Percentiles rank a stretch among this genome's conserved stretches.
Conservation (phyloP, 176 grass and related monocot species). For the Elymus sibiricus region DNA sequence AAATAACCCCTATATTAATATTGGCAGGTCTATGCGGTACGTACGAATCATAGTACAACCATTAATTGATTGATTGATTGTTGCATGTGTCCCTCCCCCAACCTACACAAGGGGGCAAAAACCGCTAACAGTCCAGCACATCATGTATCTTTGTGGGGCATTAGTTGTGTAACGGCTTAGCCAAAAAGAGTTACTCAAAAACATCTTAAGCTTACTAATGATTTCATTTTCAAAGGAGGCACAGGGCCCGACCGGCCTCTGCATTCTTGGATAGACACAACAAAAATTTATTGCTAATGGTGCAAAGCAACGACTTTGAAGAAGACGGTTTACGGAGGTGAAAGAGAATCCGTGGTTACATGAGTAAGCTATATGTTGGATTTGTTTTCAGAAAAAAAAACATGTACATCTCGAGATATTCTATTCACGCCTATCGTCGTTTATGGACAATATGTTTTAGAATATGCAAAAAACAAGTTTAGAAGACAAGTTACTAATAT, state of each 20-base stretch:
- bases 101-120: neutral
- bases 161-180: neutral
- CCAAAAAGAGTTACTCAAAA: neutral
- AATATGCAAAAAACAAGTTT: neutral
- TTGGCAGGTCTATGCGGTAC: constrained; percentile 14
- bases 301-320: neutral
- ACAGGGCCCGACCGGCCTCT: too few relatives aligned
- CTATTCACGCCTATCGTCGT: neutral
- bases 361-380: neutral
- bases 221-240: neutral
- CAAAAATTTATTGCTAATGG: neutral
- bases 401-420: neutral
- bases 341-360: neutral
- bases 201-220: neutral
- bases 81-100: constrained; percentile 15
- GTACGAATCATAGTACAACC: constrained; percentile 27
- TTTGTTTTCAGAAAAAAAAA: neutral
- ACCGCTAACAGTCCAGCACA: neutral
- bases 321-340: neutral
- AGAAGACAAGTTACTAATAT: neutral
- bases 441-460: neutral
- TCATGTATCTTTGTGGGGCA: neutral
- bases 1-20: neutral
- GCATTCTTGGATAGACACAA: neutral
- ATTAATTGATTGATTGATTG: neutral